These are phyloP conservation scores for Neurospora sp. DNA, from an alignment of 495 filamentous ascomycete genomes.

Conservation along the genomic window DNA sequence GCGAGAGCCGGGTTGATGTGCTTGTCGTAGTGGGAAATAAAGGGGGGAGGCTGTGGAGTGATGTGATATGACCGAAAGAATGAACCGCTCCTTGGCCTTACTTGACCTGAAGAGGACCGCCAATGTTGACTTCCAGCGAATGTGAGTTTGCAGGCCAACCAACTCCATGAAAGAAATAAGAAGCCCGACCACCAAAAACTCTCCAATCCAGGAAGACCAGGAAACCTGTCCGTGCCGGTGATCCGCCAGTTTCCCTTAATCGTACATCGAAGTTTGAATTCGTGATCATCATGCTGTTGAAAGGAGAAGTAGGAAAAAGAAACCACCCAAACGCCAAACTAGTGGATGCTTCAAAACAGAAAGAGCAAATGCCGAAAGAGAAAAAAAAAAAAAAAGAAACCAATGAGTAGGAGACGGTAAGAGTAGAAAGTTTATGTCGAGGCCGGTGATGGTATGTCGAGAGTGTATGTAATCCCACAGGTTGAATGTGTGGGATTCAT, in stretches of 20 bases:
- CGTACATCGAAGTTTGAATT: not conserved
- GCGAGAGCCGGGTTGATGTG: not conserved
- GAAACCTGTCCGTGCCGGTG: not conserved
- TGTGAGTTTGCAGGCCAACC: not conserved
- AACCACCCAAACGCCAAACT: not conserved
- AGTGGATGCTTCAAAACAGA: not conserved
- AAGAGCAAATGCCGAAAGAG: not conserved
- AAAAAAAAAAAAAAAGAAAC: not conserved
- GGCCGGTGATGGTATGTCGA: not conserved
- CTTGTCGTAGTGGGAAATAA: not conserved
- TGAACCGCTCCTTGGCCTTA: not conserved
- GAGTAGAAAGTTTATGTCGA: not conserved
- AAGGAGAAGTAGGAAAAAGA: not conserved
- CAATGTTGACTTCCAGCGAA: not conserved
- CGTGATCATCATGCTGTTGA: not conserved
- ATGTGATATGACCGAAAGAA: not conserved
- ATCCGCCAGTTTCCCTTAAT: constrained; percentile 1
- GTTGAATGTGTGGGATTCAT: not conserved
- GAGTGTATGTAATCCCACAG: not conserved
- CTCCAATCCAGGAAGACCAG: not conserved
- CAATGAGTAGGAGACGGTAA: not conserved
- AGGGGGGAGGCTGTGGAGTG: not conserved
- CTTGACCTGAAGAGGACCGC: not conserved
- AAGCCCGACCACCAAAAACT: not conserved
- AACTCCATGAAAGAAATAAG: not conserved